Base-by-base conservation (phyloP, 2,329 filamentous ascomycete species). In the Paramyrothecium sp. region DNA sequence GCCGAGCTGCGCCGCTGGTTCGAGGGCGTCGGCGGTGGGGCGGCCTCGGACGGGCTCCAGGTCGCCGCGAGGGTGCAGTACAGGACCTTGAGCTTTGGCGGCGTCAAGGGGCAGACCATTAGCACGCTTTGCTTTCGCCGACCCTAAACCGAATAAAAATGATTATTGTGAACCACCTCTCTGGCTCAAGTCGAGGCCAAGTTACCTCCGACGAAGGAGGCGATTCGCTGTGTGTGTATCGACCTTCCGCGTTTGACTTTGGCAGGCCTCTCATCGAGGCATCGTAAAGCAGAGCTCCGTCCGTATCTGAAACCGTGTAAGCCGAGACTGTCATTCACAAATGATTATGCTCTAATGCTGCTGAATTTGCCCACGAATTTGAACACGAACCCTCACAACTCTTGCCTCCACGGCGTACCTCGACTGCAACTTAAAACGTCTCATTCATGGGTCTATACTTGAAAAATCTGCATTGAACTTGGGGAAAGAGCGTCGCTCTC, bases 1-100 rank as follows among this genome's bases (percentile, higher is more conserved):
- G 84, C 87, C 46, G 95, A 99, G 78, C 75, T 99, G 66, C 79
- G 82, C 59, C 76, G 75, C 17, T 98, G 94, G 92, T 95, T 98
- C 70, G 86, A 82, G 53, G 63, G 57, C 2, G 65, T 62, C 34
- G 65, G 55, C 3, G 65, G 54, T n/a, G 65, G 65, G 22, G 69
- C 69, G 58, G 64, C 26, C 26, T 30, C 26, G n/a, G 38, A 4
- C 4, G 38, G 77, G 53, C 80, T 96, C 64, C 77, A 78, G 59
- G 84, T 87, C 56, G 87, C 84, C 55, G 87, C 84, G 1, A 82
- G 84, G 64, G 87, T 97, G 55, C 84, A 89, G 68, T 98, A 98
- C 73, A 90, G 86, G 21, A 89, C 87, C 54, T 98, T 97, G 73
- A 89, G 86, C 56, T 99, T 97, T 77, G 94, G 92, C 0, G 94